Conservation (phyloP, 163 green algal genomes). For the Chlamydomonas reinhardtii region DNA sequence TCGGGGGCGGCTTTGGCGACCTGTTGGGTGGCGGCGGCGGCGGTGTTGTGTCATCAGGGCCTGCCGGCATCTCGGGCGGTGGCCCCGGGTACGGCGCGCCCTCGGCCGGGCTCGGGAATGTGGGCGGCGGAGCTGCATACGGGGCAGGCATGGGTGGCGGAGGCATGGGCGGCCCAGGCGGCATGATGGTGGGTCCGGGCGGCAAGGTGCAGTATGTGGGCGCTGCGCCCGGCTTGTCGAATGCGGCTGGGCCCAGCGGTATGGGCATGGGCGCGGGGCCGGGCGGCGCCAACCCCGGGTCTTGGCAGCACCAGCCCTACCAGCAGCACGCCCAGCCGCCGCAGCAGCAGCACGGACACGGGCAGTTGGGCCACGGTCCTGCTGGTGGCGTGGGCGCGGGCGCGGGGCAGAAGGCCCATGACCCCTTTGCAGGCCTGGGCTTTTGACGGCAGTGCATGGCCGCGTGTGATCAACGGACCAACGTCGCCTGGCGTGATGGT, state of each 20-base stretch:
- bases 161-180: not conserved
- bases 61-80: not conserved
- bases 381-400: no score
- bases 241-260: no score
- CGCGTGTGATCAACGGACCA: no score
- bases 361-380: not conserved
- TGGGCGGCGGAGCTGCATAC: not conserved
- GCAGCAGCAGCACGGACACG: not conserved
- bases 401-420: no score
- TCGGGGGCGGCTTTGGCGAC: not conserved
- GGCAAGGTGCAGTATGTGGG: not conserved
- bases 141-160: not conserved
- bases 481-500: no score
- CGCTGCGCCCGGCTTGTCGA: no score
- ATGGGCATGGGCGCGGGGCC: no score
- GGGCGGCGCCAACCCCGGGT: no score
- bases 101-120: not conserved
- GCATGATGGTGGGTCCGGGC: no score
- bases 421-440: no score
- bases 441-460: no score
- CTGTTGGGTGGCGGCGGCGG: not conserved
- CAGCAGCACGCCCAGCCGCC: conserved; percentile 19
- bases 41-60: not conserved
- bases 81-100: not conserved
- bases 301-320: not conserved